Percentiles rank a stretch among this genome's conserved stretches.
phyloP scores from a whole-genome alignment of 768 basidiomycete species.

The Butyriboletus loyo region DNA sequence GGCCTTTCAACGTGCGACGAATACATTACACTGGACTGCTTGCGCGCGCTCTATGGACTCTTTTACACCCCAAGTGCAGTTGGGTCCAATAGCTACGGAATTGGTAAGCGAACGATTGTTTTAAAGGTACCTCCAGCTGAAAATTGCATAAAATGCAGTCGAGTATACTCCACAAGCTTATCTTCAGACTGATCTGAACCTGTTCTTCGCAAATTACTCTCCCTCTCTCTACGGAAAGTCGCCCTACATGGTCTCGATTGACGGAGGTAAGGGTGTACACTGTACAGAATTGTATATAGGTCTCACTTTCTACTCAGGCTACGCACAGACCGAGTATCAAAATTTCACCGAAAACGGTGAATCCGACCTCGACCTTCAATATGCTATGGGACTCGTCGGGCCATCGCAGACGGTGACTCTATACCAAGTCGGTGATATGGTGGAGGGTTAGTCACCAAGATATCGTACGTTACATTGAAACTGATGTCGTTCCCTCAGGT shows the following conservation, averaged over 20 bases:
- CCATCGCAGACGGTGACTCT: constrained; percentile 26
- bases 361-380: constrained; percentile 32
- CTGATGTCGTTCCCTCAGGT: constrained; percentile 7
- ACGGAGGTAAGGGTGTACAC: constrained; percentile 24
- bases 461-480: background rate
- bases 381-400: constrained; percentile 28
- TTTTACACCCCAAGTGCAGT: constrained; percentile 13
- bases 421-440: constrained; percentile 31
- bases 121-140: background rate
- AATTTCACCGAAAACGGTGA: constrained; percentile 28
- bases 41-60: constrained; percentile 30
- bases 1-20: constrained; percentile 24
- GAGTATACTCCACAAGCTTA: constrained; percentile 34
- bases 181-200: constrained; percentile 27
- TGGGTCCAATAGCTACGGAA: constrained; percentile 25
- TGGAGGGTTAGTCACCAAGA: constrained; percentile 16
- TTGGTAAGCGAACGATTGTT: constrained; percentile 17
- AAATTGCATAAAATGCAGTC: constrained; percentile 11
- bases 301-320: constrained; percentile 17
- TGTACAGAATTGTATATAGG: background rate
- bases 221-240: constrained; percentile 19
- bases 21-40: constrained; percentile 30
- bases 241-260: constrained; percentile 31
- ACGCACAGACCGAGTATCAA: constrained; percentile 25
- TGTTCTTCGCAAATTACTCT: constrained; percentile 31